phyloP scores from a whole-genome alignment of 108 stramenopile genomes.

The Epipyxis sp. region DNA sequence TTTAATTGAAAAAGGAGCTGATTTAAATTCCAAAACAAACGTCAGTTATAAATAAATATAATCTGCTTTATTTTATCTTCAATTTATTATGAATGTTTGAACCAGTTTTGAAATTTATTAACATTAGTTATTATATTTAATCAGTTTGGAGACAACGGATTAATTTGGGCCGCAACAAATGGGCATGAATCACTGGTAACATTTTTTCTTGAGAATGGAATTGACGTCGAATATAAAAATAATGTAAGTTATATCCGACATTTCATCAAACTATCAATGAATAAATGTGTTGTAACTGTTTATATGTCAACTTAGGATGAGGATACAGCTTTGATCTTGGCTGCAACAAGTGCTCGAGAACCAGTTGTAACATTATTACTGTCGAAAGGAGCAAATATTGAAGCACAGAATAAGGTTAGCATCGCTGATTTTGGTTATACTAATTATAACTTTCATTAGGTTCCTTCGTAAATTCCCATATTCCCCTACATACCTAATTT shows the following conservation, averaged over 20 bases:
- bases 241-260: too few relatives aligned
- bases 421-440: neutral
- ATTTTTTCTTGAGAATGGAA: neutral
- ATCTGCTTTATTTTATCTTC: neutral
- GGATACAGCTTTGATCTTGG: neutral
- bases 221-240: neutral
- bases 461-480: too few relatives aligned
- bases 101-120: neutral
- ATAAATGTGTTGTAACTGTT: too few relatives aligned
- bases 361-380: neutral
- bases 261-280: too few relatives aligned
- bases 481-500: too few relatives aligned
- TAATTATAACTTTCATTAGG: neutral
- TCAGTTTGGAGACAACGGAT: neutral
- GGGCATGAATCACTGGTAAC: neutral
- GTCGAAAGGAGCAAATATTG: conserved; percentile 9
- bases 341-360: neutral
- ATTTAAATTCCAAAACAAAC: neutral
- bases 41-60: neutral
- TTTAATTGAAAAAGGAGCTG: too few relatives aligned
- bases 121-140: neutral
- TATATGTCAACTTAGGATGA: too few relatives aligned
- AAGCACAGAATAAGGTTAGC: neutral
- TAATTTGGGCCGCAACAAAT: neutral
- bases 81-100: neutral